These are phyloP conservation scores for Cadophora sp. DNA, from an alignment of 2,329 filamentous ascomycete species.

Conservation along the genomic window DNA sequence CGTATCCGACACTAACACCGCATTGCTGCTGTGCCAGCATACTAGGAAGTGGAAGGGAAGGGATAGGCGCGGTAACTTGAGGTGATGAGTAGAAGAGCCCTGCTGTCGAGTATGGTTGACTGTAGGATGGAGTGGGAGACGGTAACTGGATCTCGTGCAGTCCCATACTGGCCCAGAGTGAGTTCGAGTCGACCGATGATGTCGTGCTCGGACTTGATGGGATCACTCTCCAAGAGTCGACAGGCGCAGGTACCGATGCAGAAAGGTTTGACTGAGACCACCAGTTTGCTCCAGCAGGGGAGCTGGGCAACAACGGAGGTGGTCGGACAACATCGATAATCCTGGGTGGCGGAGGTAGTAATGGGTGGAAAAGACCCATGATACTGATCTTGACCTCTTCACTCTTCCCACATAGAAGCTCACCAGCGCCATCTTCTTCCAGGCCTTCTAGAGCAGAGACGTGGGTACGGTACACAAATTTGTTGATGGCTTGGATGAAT, in stretches of 20 bases:
- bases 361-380: constrained; percentile 81
- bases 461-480: constrained; percentile 91
- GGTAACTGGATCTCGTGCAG: constrained; percentile 77
- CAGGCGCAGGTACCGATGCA: constrained; percentile 69
- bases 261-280: constrained; percentile 78
- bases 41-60: constrained; percentile 82
- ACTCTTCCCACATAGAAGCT: constrained; percentile 88
- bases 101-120: constrained; percentile 76
- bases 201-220: constrained; percentile 86
- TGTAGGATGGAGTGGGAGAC: constrained; percentile 82
- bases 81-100: constrained; percentile 83
- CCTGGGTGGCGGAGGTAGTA: constrained; percentile 85
- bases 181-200: constrained; percentile 72
- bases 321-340: constrained; percentile 90
- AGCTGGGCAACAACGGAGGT: constrained; percentile 84
- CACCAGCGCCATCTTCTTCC: constrained; percentile 94
- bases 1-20: constrained; percentile 77
- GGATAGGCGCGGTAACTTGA: constrained; percentile 74
- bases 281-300: constrained; percentile 74
- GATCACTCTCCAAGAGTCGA: constrained; percentile 90
- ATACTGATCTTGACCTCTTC: constrained; percentile 92
- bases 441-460: constrained; percentile 91
- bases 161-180: constrained; percentile 81
- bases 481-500: constrained; percentile 96
- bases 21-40: constrained; percentile 84